Percentiles rank a stretch among this genome's conserved stretches.
These are phyloP conservation scores for Lyophyllum semitale DNA, from an alignment of 768 basidiomycete genomes.

Conservation along the genomic window DNA sequence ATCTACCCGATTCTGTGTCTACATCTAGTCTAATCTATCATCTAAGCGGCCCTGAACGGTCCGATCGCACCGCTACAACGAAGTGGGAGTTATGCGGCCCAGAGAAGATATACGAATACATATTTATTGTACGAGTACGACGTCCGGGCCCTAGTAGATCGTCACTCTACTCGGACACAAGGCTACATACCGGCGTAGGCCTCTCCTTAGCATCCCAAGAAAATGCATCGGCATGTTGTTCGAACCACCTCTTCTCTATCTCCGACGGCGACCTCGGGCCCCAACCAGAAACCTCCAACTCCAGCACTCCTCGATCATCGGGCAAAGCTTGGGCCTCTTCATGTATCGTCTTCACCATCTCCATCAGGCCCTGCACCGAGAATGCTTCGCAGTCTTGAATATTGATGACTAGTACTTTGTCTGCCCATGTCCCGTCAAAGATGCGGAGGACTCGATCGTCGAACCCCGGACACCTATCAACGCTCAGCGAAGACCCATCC, in stretches of 20 bases:
- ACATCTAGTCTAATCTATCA: too few relatives aligned
- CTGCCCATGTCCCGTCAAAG: neutral
- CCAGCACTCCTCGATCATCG: too few relatives aligned
- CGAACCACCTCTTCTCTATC: neutral
- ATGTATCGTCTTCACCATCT: neutral
- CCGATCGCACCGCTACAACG: too few relatives aligned
- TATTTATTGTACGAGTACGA: too few relatives aligned
- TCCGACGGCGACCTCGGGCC: neutral
- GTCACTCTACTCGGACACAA: too few relatives aligned
- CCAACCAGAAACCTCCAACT: neutral
- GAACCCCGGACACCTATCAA: neutral
- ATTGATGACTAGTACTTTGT: neutral
- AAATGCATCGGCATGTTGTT: neutral
- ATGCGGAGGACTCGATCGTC: neutral
- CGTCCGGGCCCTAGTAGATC: too few relatives aligned
- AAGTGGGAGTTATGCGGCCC: too few relatives aligned
- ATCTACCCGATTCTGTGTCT: too few relatives aligned
- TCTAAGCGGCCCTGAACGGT: too few relatives aligned
- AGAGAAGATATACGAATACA: too few relatives aligned
- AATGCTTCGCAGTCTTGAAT: neutral
- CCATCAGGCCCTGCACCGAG: neutral
- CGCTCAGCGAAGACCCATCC: neutral
- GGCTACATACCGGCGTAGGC: too few relatives aligned
- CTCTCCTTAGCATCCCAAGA: conserved; percentile 37
- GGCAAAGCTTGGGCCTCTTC: too few relatives aligned